Evolutionary conservation across 371 early-diverging fungal genomes (phyloP).

Genomic region (Smittium mucronatum): DNA sequence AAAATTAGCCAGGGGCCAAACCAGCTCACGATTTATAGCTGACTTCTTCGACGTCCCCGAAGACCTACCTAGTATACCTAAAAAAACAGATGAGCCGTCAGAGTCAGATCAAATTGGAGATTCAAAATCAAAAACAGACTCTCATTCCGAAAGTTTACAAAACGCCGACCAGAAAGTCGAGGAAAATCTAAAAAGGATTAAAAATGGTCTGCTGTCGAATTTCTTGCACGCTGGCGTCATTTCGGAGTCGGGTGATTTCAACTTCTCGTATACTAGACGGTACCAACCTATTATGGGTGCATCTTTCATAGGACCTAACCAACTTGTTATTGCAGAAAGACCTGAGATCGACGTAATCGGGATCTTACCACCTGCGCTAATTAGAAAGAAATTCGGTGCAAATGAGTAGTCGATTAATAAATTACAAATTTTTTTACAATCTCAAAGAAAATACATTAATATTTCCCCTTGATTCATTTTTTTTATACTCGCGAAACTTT

Average conservation of each 20-base stretch:
- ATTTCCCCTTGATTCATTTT: too few relatives aligned
- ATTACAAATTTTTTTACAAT: too few relatives aligned
- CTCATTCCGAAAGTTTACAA: neutral
- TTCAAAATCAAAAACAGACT: neutral
- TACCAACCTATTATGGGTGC: slow-evolving; percentile 69
- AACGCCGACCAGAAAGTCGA: neutral
- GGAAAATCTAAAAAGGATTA: neutral
- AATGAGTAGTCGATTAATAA: neutral
- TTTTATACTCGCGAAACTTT: too few relatives aligned
- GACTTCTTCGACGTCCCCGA: neutral
- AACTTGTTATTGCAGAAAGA: slow-evolving; percentile 73
- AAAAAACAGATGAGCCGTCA: neutral
- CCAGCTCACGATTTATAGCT: neutral
- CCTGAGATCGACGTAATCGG: slow-evolving; percentile 65
- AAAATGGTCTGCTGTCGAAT: neutral
- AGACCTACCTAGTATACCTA: neutral
- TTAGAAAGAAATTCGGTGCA: slow-evolving; percentile 61
- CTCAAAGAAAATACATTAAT: too few relatives aligned
- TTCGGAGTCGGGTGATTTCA: slow-evolving; percentile 32
- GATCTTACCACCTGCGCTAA: slow-evolving; percentile 66
- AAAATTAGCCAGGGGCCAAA: too few relatives aligned
- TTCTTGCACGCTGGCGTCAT: slow-evolving; percentile 28
- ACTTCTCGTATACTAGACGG: slow-evolving; percentile 54
- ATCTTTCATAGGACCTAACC: slow-evolving; percentile 50
- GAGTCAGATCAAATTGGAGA: neutral